Evolutionary conservation across 1,139 yeast species (phyloP), one percentile per base, ranked within the genome.

Genomic region (Suhomyces chickasaworum): DNA sequence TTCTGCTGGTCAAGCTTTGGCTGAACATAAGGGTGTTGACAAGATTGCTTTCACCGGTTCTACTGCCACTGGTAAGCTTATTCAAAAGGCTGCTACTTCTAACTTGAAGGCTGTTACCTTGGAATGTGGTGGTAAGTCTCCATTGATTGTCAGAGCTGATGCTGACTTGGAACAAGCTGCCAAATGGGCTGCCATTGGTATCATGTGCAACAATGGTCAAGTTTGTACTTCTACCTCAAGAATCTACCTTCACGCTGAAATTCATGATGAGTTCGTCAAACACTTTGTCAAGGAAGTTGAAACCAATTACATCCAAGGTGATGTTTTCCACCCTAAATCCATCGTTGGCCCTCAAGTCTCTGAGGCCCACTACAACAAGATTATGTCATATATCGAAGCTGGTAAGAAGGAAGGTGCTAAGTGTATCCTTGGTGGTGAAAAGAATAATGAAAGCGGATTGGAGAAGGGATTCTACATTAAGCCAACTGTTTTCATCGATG

Each of bases 61-160:
- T n/a, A 74, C 80, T 38, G 75, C 72, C 20, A 83, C 86, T n/a
- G 91, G 91, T 51, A 73, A 75, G 52, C 53, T 76, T 29, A 71
- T 85, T 52, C 88, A 83, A 56, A 65, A 68, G 47, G 72, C 79
- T 44, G 95, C 95, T 21, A 77, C 89, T 17, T 63, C 75, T 23
- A 73, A 73, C 57, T 62, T 75, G 63, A 89, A 88, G 66, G 89
- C 89, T 8, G 84, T 86, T 30, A 82, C 95, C n/a, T 69, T 91
- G 58, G 98, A 90, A 70, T 85, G 95, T 60, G 98, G 98, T 53
- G 97, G 97, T 50, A 90, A 90, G 63, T 84, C 93, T 16, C 90
- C 90, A 56, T 79, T 81, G 65, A 78, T 80, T 62, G 81, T 78
- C 48, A 85, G 84, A 71, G 84, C 69, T 41, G 97, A 80, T 63